A percentile compares a stretch with the other conserved stretches of the same genome.
phyloP scores from a whole-genome alignment of 2,329 filamentous ascomycete species.

The Cytospora paraplurivora region DNA sequence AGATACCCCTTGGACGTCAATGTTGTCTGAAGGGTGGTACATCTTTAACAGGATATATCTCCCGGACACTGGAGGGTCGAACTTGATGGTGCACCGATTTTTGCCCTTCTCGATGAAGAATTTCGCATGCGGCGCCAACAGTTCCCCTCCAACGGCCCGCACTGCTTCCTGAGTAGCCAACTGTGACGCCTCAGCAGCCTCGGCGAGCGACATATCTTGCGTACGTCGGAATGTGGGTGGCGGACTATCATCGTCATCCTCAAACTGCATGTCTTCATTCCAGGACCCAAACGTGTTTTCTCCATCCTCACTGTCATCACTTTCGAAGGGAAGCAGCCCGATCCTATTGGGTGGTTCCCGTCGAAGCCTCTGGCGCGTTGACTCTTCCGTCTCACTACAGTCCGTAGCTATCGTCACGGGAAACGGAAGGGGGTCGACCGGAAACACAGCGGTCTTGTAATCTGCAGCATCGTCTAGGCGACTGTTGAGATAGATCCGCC shows the following conservation, averaged over 20 bases:
- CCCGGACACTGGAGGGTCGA: conserved; percentile 79
- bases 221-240: conserved; percentile 33
- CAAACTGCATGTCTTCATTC: conserved; percentile 36
- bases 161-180: conserved; percentile 59
- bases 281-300: conserved; percentile 35
- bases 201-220: conserved; percentile 39
- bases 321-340: conserved; percentile 58
- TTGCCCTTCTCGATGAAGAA: conserved; percentile 85
- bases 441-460: conserved; percentile 26
- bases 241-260: conserved; percentile 32
- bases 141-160: conserved; percentile 57
- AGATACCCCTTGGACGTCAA: conserved; percentile 86
- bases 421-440: conserved; percentile 22
- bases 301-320: conserved; percentile 45
- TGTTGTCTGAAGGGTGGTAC: conserved; percentile 62
- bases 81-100: conserved; percentile 83
- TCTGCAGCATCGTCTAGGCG: conserved; percentile 47
- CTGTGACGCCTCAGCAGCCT: conserved; percentile 51
- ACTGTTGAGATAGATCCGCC: conserved; percentile 47
- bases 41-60: conserved; percentile 87
- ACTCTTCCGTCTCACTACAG: conserved; percentile 60
- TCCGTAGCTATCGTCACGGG: conserved; percentile 45
- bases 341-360: conserved; percentile 53
- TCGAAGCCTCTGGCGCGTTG: conserved; percentile 28
- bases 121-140: conserved; percentile 73